A percentile compares a stretch with the other conserved stretches of the same genome.
phyloP scores from a whole-genome alignment of 2,329 filamentous ascomycete genomes.

The Periconia digitata region DNA sequence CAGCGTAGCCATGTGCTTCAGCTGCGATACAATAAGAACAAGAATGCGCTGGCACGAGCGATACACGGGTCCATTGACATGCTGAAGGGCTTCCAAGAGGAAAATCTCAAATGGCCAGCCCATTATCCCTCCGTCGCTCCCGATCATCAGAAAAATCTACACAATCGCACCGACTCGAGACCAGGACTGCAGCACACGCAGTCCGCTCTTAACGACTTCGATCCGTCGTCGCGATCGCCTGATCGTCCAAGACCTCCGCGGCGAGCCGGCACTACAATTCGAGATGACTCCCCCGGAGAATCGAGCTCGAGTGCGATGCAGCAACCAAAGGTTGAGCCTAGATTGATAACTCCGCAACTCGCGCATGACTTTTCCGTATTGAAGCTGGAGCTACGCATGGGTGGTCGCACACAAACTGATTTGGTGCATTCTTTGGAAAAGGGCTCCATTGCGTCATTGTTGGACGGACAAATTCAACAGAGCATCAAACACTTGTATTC shows the following conservation, averaged over 20 bases:
- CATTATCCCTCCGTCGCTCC: conserved; percentile 84
- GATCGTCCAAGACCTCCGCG: conserved; percentile 57
- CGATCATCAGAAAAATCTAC: conserved; percentile 44
- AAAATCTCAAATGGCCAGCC: conserved; percentile 90
- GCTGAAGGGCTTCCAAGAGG: conserved; percentile 79
- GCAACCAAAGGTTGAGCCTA: conserved; percentile 67
- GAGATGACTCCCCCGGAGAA: conserved; percentile 58
- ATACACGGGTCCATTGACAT: conserved; percentile 86
- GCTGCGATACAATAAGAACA: conserved; percentile 92
- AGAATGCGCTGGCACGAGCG: conserved; percentile 79
- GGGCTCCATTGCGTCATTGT: conserved; percentile 79
- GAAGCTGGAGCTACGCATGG: conserved; percentile 92
- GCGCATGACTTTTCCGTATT: conserved; percentile 94
- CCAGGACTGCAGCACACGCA: conserved; percentile 66
- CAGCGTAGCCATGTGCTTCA: conserved; percentile 83
- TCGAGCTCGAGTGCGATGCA: conserved; percentile 71
- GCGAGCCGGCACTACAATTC: conserved; percentile 73
- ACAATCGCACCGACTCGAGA: conserved; percentile 54
- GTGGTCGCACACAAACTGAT: conserved; percentile 81
- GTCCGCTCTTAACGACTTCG: conserved; percentile 58
- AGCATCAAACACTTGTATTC: conserved; percentile 88
- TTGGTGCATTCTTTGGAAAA: conserved; percentile 95
- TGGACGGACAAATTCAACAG: conserved; percentile 92
- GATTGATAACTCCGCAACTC: conserved; percentile 87
- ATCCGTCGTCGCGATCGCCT: conserved; percentile 40